These are phyloP conservation scores for Fusarium proliferatum DNA, from an alignment of 2,329 filamentous ascomycete species.

Conservation along the genomic window DNA sequence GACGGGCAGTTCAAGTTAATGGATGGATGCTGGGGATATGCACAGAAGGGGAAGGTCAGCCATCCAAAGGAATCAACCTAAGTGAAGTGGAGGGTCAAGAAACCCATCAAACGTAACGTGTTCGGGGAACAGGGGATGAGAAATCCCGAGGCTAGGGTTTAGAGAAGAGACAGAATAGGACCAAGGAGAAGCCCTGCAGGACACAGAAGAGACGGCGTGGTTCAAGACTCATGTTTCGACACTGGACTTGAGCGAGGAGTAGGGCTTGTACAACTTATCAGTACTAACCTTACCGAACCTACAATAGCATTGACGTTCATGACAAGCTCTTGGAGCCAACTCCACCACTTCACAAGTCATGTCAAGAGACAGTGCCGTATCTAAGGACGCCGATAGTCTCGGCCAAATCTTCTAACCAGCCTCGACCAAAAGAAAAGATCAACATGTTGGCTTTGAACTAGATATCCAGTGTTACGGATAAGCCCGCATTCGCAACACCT, in stretches of 20 bases:
- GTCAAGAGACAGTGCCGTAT: neutral
- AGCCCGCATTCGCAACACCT: neutral
- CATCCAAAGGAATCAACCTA: conserved; percentile 14
- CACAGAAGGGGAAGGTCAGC: conserved; percentile 35
- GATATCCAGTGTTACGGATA: neutral
- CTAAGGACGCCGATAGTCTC: conserved; percentile 1
- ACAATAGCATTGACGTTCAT: neutral
- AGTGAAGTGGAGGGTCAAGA: conserved; percentile 5
- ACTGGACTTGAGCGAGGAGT: neutral
- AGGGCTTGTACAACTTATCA: neutral
- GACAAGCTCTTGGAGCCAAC: neutral
- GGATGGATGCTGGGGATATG: conserved; percentile 13
- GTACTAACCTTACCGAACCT: neutral
- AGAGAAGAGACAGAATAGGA: conserved; percentile 1
- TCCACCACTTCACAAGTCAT: conserved; percentile 11
- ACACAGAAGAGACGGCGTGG: neutral
- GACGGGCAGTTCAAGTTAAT: neutral
- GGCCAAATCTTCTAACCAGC: conserved; percentile 14
- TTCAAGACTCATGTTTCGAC: neutral
- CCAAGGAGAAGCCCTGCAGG: neutral
- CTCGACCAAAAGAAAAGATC: neutral
- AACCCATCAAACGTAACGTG: conserved; percentile 4
- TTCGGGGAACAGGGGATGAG: conserved; percentile 34
- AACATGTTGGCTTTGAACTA: neutral
- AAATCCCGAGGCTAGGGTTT: conserved; percentile 21